Percentiles rank a stretch among this genome's conserved stretches.
These are phyloP conservation scores for Boletus mariae DNA, from an alignment of 1,284 basidiomycete species.

Conservation along the genomic window DNA sequence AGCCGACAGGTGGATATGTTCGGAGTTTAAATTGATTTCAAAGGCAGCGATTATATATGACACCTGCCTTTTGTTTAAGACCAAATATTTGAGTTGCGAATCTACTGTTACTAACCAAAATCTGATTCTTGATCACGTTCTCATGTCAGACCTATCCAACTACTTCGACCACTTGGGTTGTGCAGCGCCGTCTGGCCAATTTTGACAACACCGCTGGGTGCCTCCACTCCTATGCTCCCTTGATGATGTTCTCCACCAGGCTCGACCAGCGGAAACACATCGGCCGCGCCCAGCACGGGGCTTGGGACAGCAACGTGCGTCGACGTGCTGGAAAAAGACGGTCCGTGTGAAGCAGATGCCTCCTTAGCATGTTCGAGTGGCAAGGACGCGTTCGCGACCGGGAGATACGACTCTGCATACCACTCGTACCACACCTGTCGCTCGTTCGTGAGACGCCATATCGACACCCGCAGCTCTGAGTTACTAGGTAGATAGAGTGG, in stretches of 20 bases:
- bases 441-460: constrained; percentile 91
- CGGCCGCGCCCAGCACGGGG: constrained; percentile 59
- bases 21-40: constrained; percentile 30
- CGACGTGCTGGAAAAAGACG: constrained; percentile 33
- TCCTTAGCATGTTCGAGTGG: constrained; percentile 17
- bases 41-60: constrained; percentile 2
- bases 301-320: constrained; percentile 52
- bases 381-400: constrained; percentile 39
- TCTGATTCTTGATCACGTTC: no score
- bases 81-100: background rate
- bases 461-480: constrained; percentile 87
- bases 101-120: no score
- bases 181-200: constrained; percentile 91
- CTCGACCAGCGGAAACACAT: constrained; percentile 35
- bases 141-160: constrained; percentile 81
- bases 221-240: constrained; percentile 18
- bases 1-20: constrained; percentile 7
- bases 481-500: constrained; percentile 91
- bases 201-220: constrained; percentile 57
- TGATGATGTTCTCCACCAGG: constrained; percentile 13
- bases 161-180: constrained; percentile 86
- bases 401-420: constrained; percentile 90
- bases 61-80: background rate
- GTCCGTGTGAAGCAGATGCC: constrained; percentile 16
- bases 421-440: constrained; percentile 98